Conservation (phyloP, 192 early-diverging fungal genomes). For the Podila epicladia region DNA sequence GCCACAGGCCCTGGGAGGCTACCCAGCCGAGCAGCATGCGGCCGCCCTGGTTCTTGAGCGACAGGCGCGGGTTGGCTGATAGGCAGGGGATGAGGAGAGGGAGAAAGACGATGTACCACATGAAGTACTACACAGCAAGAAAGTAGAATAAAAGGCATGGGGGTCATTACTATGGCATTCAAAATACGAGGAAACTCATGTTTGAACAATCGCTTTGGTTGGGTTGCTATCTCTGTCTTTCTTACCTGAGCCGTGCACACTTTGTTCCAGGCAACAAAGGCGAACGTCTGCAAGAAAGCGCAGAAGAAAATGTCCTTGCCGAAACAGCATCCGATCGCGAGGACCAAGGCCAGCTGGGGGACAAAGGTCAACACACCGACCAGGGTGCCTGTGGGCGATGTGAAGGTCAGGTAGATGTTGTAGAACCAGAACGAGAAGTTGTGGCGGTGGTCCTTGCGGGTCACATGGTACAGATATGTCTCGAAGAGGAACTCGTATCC, state of each 20-base stretch:
- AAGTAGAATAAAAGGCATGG: neutral
- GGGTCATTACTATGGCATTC: too few species aligned
- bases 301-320: slow-evolving; percentile 89
- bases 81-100: slow-evolving; percentile 83
- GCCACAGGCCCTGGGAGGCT: slow-evolving; percentile 80
- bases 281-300: slow-evolving; percentile 93
- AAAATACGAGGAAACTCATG: too few species aligned
- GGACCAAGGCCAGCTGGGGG: slow-evolving; percentile 80
- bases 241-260: slow-evolving; percentile 94
- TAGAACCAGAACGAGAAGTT: slow-evolving; percentile 99
- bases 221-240: neutral
- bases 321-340: slow-evolving; percentile 73
- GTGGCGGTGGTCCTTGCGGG: slow-evolving; percentile 97
- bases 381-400: slow-evolving; percentile 54
- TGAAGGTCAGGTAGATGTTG: slow-evolving; percentile 87
- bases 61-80: slow-evolving; percentile 23
- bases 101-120: slow-evolving; percentile 97
- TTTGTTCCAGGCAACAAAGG: slow-evolving; percentile 97
- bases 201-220: too few species aligned
- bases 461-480: slow-evolving; percentile 94
- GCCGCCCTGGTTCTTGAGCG: slow-evolving; percentile 17
- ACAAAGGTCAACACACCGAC: slow-evolving; percentile 82
- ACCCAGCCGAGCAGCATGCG: slow-evolving; percentile 37
- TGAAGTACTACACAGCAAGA: slow-evolving; percentile 83
- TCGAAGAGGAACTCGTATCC: slow-evolving; percentile 89